A percentile compares a stretch with the other conserved stretches of the same genome.
Conservation (phyloP, 2,329 filamentous ascomycete species). For the Fusarium nematophilum region DNA sequence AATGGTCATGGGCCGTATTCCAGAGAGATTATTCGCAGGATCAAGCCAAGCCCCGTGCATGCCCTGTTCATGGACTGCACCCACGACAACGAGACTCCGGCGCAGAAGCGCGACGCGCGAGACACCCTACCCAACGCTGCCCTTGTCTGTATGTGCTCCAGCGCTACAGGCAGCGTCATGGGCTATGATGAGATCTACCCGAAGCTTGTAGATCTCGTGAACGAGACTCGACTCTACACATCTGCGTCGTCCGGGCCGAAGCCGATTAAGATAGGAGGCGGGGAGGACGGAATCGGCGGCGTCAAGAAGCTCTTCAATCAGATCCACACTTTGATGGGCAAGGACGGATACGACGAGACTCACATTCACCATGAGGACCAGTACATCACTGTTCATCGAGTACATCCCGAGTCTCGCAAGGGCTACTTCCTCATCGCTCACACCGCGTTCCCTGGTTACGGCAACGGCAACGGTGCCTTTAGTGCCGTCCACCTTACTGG, state of each 20-base stretch:
- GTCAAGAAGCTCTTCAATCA: conserved; percentile 94
- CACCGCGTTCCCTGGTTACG: conserved; percentile 92
- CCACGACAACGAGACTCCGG: conserved; percentile 96
- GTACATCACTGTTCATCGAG: conserved; percentile 95
- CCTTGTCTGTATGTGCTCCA: conserved; percentile 94
- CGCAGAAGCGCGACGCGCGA: conserved; percentile 92
- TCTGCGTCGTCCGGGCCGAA: conserved; percentile 75
- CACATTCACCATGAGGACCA: conserved; percentile 97
- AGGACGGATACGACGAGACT: conserved; percentile 92
- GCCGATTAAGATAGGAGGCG: conserved; percentile 72
- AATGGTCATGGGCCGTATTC: conserved; percentile 51
- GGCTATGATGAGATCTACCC: conserved; percentile 98
- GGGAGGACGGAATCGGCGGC: conserved; percentile 86
- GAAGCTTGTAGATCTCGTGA: conserved; percentile 89
- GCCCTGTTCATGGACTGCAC: conserved; percentile 99
- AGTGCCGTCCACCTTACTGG: conserved; percentile 83
- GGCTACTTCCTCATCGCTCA: conserved; percentile 97
- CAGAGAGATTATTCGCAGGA: conserved; percentile 78
- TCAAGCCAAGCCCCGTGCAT: conserved; percentile 89
- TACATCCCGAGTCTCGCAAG: conserved; percentile 91
- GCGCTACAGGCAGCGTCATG: conserved; percentile 95
- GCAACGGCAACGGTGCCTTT: conserved; percentile 84
- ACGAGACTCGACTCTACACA: conserved; percentile 85
- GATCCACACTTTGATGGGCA: conserved; percentile 95
- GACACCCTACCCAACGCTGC: conserved; percentile 96